phyloP scores from a whole-genome alignment of 139 green algal genomes.

The Marvania coccoides region DNA sequence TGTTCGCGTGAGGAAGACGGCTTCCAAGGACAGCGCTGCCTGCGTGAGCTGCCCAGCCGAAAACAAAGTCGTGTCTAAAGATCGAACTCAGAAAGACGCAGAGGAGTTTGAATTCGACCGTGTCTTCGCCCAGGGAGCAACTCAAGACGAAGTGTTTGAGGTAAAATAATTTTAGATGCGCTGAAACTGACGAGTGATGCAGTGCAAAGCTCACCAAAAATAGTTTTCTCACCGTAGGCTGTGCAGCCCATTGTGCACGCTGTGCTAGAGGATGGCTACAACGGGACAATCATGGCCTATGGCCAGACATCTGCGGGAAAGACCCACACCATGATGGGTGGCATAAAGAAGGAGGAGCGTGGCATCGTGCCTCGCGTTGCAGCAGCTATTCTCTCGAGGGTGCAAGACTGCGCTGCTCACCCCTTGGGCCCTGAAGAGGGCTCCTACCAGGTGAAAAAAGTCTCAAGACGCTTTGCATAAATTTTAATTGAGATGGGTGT shows the following conservation, averaged over 20 bases:
- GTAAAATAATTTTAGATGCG: not conserved
- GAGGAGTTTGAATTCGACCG: conserved; percentile 44
- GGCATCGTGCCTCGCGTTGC: conserved; percentile 58
- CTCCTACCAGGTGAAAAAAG: too few relatives aligned
- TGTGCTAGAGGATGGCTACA: conserved; percentile 39
- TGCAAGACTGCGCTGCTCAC: not conserved
- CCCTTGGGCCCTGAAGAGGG: too few relatives aligned
- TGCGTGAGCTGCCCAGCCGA: too few relatives aligned
- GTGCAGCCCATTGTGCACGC: conserved; percentile 30
- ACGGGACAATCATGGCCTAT: conserved; percentile 54
- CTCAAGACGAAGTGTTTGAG: conserved; percentile 33
- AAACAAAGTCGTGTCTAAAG: too few relatives aligned
- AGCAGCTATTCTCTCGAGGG: conserved; percentile 23
- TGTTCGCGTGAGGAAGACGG: too few relatives aligned
- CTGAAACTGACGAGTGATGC: too few relatives aligned
- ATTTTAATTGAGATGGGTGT: not conserved
- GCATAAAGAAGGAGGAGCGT: conserved; percentile 1
- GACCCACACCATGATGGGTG: conserved; percentile 66
- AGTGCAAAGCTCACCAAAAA: not conserved
- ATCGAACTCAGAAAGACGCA: too few relatives aligned
- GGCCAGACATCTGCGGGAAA: conserved; percentile 71
- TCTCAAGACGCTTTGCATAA: not conserved
- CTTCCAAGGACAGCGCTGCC: too few relatives aligned
- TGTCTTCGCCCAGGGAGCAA: conserved; percentile 18
- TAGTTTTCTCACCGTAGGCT: not conserved